These are phyloP conservation scores for Cordyceps cicadae DNA, from an alignment of 2,329 filamentous ascomycete genomes.

Conservation along the genomic window DNA sequence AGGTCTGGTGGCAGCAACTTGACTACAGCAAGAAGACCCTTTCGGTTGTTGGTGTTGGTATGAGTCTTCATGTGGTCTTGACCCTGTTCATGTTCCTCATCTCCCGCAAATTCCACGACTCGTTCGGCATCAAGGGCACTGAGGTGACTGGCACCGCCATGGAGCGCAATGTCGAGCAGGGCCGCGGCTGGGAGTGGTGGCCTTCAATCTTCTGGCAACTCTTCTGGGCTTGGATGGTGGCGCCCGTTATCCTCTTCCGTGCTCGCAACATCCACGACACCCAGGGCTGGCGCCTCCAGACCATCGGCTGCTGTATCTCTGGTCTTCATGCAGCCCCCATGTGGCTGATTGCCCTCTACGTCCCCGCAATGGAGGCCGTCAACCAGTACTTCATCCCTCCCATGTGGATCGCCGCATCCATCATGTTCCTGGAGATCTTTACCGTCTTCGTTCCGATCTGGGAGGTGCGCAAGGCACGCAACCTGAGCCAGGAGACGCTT, in stretches of 20 bases:
- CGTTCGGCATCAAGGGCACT: conserved; percentile 52
- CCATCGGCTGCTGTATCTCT: conserved; percentile 42
- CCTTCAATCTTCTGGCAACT: conserved; percentile 58
- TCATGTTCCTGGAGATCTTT: conserved; percentile 55
- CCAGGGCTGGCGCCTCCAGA: conserved; percentile 58
- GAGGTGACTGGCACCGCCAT: conserved; percentile 49
- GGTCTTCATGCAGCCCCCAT: conserved; percentile 57
- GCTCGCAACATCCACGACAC: conserved; percentile 54
- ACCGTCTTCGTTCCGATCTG: conserved; percentile 56
- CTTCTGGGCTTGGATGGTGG: conserved; percentile 54
- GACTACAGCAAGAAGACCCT: conserved; percentile 43
- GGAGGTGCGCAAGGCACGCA: conserved; percentile 41
- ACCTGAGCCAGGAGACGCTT: conserved; percentile 39
- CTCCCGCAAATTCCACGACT: conserved; percentile 56
- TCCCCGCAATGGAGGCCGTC: conserved; percentile 40
- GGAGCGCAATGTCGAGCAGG: conserved; percentile 37
- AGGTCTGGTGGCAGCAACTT: conserved; percentile 30
- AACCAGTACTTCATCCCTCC: conserved; percentile 51
- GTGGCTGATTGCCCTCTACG: conserved; percentile 55
- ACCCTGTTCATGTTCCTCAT: conserved; percentile 53
- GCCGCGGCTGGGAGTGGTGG: conserved; percentile 60
- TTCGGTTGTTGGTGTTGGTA: conserved; percentile 42
- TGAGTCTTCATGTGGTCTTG: conserved; percentile 49
- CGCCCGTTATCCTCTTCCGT: conserved; percentile 53
- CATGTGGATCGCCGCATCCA: conserved; percentile 55